A percentile compares a stretch with the other conserved stretches of the same genome.
These are phyloP conservation scores for Picea glauca DNA, from an alignment of 75 land plant genomes.

Conservation along the genomic window DNA sequence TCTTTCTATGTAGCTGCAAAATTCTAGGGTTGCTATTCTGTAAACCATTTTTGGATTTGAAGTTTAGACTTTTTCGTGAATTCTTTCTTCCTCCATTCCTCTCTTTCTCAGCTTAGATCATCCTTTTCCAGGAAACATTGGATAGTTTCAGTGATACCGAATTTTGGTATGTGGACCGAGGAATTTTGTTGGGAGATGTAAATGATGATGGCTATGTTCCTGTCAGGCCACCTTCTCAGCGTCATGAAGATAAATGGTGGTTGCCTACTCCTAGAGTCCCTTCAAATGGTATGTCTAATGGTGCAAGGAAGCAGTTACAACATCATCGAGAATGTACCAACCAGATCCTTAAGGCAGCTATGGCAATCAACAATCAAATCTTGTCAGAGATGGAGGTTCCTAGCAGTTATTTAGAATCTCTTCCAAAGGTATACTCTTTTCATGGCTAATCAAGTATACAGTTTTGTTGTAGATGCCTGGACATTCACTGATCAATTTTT, in stretches of 20 bases:
- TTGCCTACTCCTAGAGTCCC: slow-evolving; percentile 87
- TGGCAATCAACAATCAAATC: slow-evolving; percentile 83
- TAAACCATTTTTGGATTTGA: not conserved
- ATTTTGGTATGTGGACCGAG: slow-evolving; percentile 81
- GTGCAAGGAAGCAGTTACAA: slow-evolving; percentile 67
- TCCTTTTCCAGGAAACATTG: slow-evolving; percentile 38
- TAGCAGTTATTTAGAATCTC: slow-evolving; percentile 54
- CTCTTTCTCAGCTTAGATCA: not conserved
- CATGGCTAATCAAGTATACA: not conserved
- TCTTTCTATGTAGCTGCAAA: not conserved
- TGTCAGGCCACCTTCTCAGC: slow-evolving; percentile 10
- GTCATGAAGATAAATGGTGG: slow-evolving; percentile 97
- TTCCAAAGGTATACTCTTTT: slow-evolving; percentile 74
- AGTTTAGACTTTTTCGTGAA: not conserved
- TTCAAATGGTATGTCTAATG: slow-evolving; percentile 61
- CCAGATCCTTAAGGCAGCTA: slow-evolving; percentile 92
- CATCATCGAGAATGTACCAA: slow-evolving; percentile 76
- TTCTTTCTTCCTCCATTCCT: not conserved
- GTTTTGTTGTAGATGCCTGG: not conserved
- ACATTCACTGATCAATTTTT: not conserved
- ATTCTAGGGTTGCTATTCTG: not conserved
- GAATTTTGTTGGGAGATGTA: slow-evolving; percentile 47
- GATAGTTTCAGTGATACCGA: slow-evolving; percentile 71
- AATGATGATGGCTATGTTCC: slow-evolving; percentile 24
- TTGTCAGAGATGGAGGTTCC: slow-evolving; percentile 98